These are phyloP conservation scores for Setomelanomma holmii DNA, from an alignment of 2,329 filamentous ascomycete genomes.

Conservation along the genomic window DNA sequence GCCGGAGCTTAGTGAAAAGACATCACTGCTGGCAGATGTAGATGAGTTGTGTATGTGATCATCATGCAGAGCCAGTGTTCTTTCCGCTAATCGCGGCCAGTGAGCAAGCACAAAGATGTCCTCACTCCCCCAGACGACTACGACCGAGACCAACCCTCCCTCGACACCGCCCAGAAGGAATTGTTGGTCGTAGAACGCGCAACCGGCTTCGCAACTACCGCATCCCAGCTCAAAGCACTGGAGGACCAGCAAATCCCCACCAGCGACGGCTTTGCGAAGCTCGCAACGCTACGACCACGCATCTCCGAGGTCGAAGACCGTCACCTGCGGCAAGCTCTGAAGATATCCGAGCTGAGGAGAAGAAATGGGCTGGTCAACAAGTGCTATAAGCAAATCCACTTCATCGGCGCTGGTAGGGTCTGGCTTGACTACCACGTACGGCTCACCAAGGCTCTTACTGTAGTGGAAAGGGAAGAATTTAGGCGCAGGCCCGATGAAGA, in stretches of 20 bases:
- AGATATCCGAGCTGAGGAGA: constrained; percentile 68
- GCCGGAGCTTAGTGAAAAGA: constrained; percentile 49
- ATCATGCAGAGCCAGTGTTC: neutral
- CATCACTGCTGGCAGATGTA: constrained; percentile 49
- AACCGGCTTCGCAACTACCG: constrained; percentile 50
- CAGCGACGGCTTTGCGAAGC: constrained; percentile 55
- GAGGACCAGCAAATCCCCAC: constrained; percentile 54
- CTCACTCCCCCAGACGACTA: constrained; percentile 31
- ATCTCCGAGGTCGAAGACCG: constrained; percentile 67
- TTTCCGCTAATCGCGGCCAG: constrained; percentile 34
- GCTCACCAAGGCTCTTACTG: constrained; percentile 69
- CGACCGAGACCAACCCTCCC: constrained; percentile 20
- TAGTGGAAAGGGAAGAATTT: constrained; percentile 69
- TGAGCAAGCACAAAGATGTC: constrained; percentile 51
- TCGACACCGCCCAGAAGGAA: constrained; percentile 34
- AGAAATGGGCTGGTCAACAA: constrained; percentile 64
- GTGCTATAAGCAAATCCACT: constrained; percentile 75
- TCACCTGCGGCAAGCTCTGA: constrained; percentile 67
- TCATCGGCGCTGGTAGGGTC: constrained; percentile 71
- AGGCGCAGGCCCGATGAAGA: constrained; percentile 60
- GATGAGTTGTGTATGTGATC: constrained; percentile 44
- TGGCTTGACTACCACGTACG: constrained; percentile 76
- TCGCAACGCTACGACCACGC: constrained; percentile 66
- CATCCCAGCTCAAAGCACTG: constrained; percentile 54
- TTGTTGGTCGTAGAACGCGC: constrained; percentile 55